phyloP scores from a whole-genome alignment of 371 early-diverging fungal species.

The Mucor plumbeus region DNA sequence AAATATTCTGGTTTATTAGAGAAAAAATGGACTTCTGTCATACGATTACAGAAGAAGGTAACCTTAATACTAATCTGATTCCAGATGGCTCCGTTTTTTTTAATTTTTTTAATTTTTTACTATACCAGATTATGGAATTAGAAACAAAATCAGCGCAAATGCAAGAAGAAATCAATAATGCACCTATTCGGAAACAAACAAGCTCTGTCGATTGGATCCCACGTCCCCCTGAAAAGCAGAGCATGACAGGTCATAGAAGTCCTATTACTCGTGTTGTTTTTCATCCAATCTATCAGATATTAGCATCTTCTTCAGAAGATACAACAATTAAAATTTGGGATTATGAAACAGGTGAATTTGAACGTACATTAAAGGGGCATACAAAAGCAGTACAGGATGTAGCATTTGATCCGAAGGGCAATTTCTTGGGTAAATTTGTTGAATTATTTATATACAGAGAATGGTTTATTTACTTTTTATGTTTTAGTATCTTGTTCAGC shows the following conservation, averaged over 20 bases:
- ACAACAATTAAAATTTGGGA: conserved; percentile 89
- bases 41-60: conserved; percentile 87
- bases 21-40: conserved; percentile 92
- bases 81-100: neutral
- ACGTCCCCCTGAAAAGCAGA: conserved; percentile 69
- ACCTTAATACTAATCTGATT: neutral
- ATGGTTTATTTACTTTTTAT: neutral
- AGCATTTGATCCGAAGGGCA: conserved; percentile 80
- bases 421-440: conserved; percentile 57
- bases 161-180: conserved; percentile 72
- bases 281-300: conserved; percentile 79
- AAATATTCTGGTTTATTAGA: conserved; percentile 83
- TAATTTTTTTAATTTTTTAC: neutral
- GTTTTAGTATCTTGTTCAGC: conserved; percentile 77
- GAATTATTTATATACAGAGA: neutral
- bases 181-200: conserved; percentile 63
- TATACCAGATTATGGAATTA: conserved; percentile 81
- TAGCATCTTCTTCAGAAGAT: conserved; percentile 90
- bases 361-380: conserved; percentile 88
- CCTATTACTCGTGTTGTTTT: conserved; percentile 84
- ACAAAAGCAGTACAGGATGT: conserved; percentile 89
- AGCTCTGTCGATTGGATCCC: conserved; percentile 78
- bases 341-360: conserved; percentile 86
- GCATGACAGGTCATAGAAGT: conserved; percentile 74
- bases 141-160: conserved; percentile 75